Percentiles rank a stretch among this genome's conserved stretches.
These are phyloP conservation scores for Acer negundo DNA, from an alignment of 345 rosid genomes.

Conservation along the genomic window DNA sequence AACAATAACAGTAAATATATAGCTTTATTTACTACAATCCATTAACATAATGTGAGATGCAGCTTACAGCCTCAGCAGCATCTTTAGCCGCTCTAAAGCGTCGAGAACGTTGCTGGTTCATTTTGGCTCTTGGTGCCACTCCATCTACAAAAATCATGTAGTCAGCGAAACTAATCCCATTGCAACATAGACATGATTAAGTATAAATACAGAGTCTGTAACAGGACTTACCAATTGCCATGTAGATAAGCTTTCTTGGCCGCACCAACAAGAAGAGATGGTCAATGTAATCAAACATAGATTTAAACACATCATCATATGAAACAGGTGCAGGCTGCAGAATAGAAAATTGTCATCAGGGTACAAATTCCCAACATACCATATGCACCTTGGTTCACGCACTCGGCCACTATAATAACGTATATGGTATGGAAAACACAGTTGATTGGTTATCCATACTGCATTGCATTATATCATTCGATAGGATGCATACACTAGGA, in stretches of 20 bases:
- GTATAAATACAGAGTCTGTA: slow-evolving; percentile 13
- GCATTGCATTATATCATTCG: too few relatives aligned
- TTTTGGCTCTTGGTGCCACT: slow-evolving; percentile 99
- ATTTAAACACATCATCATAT: slow-evolving; percentile 87
- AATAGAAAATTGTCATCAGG: slow-evolving; percentile 9
- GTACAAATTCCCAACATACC: not conserved
- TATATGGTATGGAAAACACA: not conserved
- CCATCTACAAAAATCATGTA: slow-evolving; percentile 61
- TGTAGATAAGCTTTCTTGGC: slow-evolving; percentile 90
- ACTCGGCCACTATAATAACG: not conserved
- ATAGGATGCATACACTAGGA: too few relatives aligned
- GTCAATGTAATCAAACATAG: slow-evolving; percentile 89
- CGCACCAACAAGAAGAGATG: slow-evolving; percentile 87
- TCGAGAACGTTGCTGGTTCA: slow-evolving; percentile 96
- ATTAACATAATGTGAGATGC: slow-evolving; percentile 13
- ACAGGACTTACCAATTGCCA: slow-evolving; percentile 81
- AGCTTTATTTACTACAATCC: not conserved
- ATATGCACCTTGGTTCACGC: not conserved
- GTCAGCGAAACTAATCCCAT: slow-evolving; percentile 10
- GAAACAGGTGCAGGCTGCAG: slow-evolving; percentile 89
- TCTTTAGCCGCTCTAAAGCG: slow-evolving; percentile 98
- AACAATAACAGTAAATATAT: slow-evolving; percentile 10
- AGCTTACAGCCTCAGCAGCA: slow-evolving; percentile 85
- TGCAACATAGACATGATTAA: not conserved
- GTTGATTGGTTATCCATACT: not conserved